These are phyloP conservation scores for Solanum dulcamara DNA, from an alignment of 257 asterid species.

Conservation along the genomic window DNA sequence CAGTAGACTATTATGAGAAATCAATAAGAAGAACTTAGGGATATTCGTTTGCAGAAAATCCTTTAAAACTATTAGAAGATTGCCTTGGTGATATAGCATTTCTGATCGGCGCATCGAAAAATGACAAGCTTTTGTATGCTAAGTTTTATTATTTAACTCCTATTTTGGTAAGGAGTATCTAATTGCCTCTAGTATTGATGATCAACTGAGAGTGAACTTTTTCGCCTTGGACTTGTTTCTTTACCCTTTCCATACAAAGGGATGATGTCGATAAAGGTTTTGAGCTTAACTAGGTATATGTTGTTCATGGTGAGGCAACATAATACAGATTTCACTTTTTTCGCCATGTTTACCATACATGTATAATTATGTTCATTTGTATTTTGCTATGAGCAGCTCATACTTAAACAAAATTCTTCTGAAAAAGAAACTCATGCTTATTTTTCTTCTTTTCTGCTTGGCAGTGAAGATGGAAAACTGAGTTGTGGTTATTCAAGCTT, in stretches of 20 bases:
- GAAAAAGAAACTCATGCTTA: not conserved
- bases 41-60: not conserved
- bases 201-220: not conserved
- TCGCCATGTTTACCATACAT: not conserved
- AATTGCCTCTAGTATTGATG: not conserved
- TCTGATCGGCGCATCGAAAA: not conserved
- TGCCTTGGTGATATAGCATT: not conserved
- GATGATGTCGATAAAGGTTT: not conserved
- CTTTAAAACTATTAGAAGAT: not conserved
- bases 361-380: not conserved
- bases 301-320: not conserved
- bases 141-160: not conserved
- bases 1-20: not conserved
- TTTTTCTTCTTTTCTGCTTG: constrained; percentile 18
- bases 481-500: constrained; percentile 93
- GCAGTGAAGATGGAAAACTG: constrained; percentile 80
- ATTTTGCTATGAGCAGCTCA: not conserved
- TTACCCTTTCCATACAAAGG: not conserved
- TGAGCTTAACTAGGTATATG: not conserved
- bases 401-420: not conserved
- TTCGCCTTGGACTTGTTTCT: not conserved
- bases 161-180: not conserved
- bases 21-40: not conserved
- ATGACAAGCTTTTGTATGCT: not conserved
- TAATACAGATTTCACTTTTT: not conserved